Evolutionary conservation across 2,329 filamentous ascomycete species (phyloP), one percentile per base, ranked within the genome.

Genomic region (Calonectria naviculata): DNA sequence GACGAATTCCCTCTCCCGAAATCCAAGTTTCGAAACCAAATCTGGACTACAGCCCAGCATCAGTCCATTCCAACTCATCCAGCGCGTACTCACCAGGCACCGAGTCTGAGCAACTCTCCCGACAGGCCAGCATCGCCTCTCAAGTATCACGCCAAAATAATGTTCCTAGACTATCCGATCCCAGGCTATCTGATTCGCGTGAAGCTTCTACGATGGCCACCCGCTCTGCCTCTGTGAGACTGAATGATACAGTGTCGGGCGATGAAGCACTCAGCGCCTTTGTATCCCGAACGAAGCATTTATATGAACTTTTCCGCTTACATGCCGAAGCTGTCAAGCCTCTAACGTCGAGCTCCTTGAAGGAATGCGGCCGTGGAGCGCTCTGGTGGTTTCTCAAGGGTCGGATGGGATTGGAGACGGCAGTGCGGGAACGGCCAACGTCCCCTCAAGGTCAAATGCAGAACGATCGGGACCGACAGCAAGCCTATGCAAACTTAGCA

Each of bases 361-460:
- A 88, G 56, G 90, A 95, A 71, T 93, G 95, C 85, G 87, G 93
- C 12, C 89, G 94, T 69, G 92, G 92, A 28, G 92, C 91, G 4
- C 85, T 94, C 0, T 98, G 95, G 95, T 98, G 95, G 95, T 97
- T 98, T 78, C 80, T 97, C 54, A 93, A 91, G 75, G 95, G 95
- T 24, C 92, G 95, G 72, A 90, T 92, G 78, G 91, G 92, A 12
- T 87, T 98, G 63, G 95, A 98, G 81, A 83, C 85, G 15, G 87
- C 92, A 44, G 91, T 97, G 56, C 89, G 94, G 71, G 91, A 90
- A 64, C 88, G 90, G 8, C 88, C 92, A 34, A 80, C 63, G 42
- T 78, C 81, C 8, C 85, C 88, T 5, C 88, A 91, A 71, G 85
- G 83, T 10, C 85, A 90, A 74, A 85, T 87, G 79, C 84, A 88